Conservation (phyloP, 345 rosid species). For the Bruguiera gymnorhiza region DNA sequence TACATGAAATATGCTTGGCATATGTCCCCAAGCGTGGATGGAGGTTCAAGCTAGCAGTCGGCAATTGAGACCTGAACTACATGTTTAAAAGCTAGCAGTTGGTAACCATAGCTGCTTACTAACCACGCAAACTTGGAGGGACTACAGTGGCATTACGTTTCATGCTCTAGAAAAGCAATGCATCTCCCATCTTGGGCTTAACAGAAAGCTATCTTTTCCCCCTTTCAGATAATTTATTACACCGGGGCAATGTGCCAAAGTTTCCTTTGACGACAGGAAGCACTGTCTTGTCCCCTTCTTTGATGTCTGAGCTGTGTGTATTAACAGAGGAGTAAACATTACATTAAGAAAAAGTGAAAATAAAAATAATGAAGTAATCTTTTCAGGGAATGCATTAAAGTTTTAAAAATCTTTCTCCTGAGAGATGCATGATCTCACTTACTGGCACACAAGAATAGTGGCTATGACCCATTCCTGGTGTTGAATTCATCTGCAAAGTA, state of each 20-base stretch:
- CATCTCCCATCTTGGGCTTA: constrained; percentile 93
- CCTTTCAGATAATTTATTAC: constrained; percentile 81
- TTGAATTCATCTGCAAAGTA: constrained; percentile 83
- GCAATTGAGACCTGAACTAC: constrained; percentile 20
- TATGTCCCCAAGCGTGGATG: no score
- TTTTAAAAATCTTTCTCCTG: not conserved
- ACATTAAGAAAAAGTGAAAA: constrained; percentile 4
- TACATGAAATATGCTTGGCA: no score
- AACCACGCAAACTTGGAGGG: constrained; percentile 87
- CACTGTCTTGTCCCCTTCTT: constrained; percentile 96
- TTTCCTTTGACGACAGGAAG: constrained; percentile 87
- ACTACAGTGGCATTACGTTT: constrained; percentile 74
- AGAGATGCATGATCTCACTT: constrained; percentile 26
- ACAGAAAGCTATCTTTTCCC: constrained; percentile 79
- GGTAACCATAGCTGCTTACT: constrained; percentile 18
- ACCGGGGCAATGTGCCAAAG: constrained; percentile 76
- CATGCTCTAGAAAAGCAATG: constrained; percentile 97
- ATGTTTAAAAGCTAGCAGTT: not conserved
- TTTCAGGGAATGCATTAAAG: constrained; percentile 7
- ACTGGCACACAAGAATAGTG: constrained; percentile 97
- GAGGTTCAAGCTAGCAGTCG: no score
- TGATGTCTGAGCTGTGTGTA: constrained; percentile 76
- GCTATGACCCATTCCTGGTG: constrained; percentile 85
- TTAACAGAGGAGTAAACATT: constrained; percentile 10
- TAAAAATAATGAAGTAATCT: not conserved